Evolutionary conservation across 352 stramenopile genomes (phyloP).

Genomic region (Thalassiosira livingstoniorum): DNA sequence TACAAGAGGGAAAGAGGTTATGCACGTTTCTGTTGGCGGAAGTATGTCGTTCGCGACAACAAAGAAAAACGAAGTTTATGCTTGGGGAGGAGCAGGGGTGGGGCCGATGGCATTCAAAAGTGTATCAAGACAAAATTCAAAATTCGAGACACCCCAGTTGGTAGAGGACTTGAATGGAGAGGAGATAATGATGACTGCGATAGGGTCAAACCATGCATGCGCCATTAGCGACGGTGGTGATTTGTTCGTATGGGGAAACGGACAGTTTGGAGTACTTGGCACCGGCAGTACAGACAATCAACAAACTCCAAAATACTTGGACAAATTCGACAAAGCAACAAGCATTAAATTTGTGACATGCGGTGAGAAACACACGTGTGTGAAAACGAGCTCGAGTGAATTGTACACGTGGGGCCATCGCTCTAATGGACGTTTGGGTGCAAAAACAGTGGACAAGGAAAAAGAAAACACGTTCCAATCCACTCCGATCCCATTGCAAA

Average conservation of each 20-base stretch:
- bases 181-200: constrained; percentile 54
- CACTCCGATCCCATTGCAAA: constrained; percentile 7
- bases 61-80: constrained; percentile 73
- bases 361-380: constrained; percentile 73
- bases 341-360: constrained; percentile 37
- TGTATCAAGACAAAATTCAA: constrained; percentile 29
- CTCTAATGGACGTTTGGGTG: constrained; percentile 65
- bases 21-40: constrained; percentile 61
- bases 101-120: constrained; percentile 57
- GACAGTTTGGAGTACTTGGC: constrained; percentile 29
- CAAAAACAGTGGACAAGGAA: constrained; percentile 48
- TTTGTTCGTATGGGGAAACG: constrained; percentile 46
- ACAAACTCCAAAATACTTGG: constrained; percentile 17
- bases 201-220: constrained; percentile 59
- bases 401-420: constrained; percentile 77
- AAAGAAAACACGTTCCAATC: constrained; percentile 36
- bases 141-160: constrained; percentile 67
- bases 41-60: constrained; percentile 73
- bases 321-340: constrained; percentile 18
- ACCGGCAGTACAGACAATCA: constrained; percentile 5
- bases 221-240: constrained; percentile 38
- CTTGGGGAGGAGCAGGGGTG: constrained; percentile 71
- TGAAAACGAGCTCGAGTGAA: constrained; percentile 56
- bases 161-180: constrained; percentile 72
- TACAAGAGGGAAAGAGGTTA: constrained; percentile 62